These are phyloP conservation scores for Trichoderma koningii DNA, from an alignment of 2,329 filamentous ascomycete species.

Conservation along the genomic window DNA sequence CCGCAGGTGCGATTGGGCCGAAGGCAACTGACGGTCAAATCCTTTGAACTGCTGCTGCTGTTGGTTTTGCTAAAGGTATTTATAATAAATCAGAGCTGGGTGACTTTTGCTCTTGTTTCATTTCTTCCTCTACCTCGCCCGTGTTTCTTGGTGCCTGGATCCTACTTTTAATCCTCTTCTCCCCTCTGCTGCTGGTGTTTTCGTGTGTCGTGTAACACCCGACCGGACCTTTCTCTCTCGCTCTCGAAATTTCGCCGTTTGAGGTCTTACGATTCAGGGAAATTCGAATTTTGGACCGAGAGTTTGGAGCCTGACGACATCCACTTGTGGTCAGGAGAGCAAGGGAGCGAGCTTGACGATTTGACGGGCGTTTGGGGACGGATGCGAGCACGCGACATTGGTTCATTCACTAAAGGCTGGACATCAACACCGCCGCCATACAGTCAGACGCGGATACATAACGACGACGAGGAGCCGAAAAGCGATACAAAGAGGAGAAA, in stretches of 20 bases:
- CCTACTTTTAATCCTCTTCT: neutral
- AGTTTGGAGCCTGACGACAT: neutral
- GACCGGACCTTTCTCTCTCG: no score
- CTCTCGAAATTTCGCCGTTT: no score
- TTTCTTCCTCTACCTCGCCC: neutral
- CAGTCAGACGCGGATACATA: neutral
- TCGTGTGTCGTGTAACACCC: no score
- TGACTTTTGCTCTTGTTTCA: neutral
- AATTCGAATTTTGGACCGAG: no score
- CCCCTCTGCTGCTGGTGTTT: no score
- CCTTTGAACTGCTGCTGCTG: neutral
- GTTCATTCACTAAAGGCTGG: no score
- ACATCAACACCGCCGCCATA: neutral
- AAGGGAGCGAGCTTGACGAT: neutral
- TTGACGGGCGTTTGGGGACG: neutral
- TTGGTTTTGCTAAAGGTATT: neutral
- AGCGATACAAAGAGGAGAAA: neutral
- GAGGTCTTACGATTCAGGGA: no score
- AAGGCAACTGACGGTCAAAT: neutral
- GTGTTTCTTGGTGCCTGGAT: neutral
- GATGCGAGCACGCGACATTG: conserved; percentile 21
- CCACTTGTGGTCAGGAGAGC: neutral
- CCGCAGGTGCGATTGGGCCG: conserved; percentile 16
- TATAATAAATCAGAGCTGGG: neutral
- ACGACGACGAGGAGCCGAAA: neutral